Evolutionary conservation across 1,284 basidiomycete genomes (phyloP).

Genomic region (Fomes fomentarius): DNA sequence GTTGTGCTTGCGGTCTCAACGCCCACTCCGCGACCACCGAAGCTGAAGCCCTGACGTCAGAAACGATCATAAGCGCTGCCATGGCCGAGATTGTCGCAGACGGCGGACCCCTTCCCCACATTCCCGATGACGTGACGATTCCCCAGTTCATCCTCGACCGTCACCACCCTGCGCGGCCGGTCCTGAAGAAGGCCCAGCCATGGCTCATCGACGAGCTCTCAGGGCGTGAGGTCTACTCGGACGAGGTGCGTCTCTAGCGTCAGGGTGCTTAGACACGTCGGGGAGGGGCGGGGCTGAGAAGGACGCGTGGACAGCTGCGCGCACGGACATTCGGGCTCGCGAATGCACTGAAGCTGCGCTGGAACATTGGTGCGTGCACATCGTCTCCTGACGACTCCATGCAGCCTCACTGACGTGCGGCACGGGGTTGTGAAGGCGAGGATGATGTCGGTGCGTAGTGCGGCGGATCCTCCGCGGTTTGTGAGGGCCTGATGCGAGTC

Average conservation of each 20-base stretch:
- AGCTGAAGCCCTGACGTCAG: neutral
- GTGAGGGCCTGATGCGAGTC: neutral
- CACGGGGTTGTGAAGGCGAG: conserved; percentile 15
- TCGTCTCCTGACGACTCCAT: neutral
- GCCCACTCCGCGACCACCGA: neutral
- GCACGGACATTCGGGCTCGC: conserved; percentile 28
- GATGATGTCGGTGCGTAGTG: conserved; percentile 26
- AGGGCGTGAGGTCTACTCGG: conserved; percentile 48
- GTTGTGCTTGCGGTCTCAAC: neutral
- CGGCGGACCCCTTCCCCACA: conserved; percentile 43
- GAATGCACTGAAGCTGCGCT: conserved; percentile 24
- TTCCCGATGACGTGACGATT: conserved; percentile 71
- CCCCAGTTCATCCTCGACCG: conserved; percentile 73
- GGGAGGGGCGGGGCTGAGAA: neutral
- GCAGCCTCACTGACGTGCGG: neutral
- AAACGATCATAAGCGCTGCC: neutral
- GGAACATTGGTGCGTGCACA: conserved; percentile 25
- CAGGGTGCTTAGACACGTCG: neutral
- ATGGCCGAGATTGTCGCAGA: conserved; percentile 46
- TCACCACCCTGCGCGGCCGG: conserved; percentile 52
- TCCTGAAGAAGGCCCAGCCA: conserved; percentile 24
- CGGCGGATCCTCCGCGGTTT: neutral
- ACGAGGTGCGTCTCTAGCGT: conserved; percentile 48
- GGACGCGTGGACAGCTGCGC: conserved; percentile 18
- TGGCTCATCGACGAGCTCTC: conserved; percentile 71